Conservation (phyloP, 768 basidiomycete species). For the Imleria badia region DNA sequence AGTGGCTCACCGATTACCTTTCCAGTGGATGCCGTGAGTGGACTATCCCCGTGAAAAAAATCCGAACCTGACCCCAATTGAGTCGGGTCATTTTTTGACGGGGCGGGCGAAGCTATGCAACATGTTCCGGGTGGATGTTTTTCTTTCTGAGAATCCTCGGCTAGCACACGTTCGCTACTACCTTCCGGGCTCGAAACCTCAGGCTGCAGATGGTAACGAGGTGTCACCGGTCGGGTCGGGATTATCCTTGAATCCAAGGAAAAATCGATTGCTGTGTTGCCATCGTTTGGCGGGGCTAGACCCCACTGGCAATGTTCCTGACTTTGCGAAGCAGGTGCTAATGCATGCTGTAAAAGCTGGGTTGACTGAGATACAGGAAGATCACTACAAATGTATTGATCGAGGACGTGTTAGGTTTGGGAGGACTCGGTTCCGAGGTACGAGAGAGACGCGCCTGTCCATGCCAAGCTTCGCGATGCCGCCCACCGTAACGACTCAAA, state of each 20-base stretch:
- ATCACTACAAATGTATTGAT: constrained; percentile 36
- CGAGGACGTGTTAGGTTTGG: constrained; percentile 11
- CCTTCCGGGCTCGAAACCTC: constrained; percentile 12
- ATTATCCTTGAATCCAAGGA: constrained; percentile 43
- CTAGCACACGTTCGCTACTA: constrained; percentile 24
- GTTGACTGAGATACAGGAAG: constrained; percentile 52
- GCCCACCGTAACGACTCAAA: constrained; percentile 1
- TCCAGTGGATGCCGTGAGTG: constrained; percentile 30
- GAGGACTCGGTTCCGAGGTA: constrained; percentile 2
- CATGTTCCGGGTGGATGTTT: constrained; percentile 28
- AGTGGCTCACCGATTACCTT: constrained; percentile 34
- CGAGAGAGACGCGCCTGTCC: constrained; percentile 41
- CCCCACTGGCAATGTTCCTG: constrained; percentile 12
- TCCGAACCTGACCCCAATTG: constrained; percentile 30
- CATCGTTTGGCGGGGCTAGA: constrained; percentile 17
- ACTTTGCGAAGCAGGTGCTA: constrained; percentile 29
- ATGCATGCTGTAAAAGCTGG: constrained; percentile 48
- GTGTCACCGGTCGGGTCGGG: constrained; percentile 35
- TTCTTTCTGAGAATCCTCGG: constrained; percentile 55
- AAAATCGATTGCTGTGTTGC: constrained; percentile 32
- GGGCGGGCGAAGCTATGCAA: constrained; percentile 22
- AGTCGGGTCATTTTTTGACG: constrained; percentile 20
- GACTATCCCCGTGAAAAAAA: constrained; percentile 20
- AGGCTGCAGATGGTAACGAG: constrained; percentile 48
- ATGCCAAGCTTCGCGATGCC: constrained; percentile 22